Conservation (phyloP, 352 stramenopile species). For the Globisporangium solare region DNA sequence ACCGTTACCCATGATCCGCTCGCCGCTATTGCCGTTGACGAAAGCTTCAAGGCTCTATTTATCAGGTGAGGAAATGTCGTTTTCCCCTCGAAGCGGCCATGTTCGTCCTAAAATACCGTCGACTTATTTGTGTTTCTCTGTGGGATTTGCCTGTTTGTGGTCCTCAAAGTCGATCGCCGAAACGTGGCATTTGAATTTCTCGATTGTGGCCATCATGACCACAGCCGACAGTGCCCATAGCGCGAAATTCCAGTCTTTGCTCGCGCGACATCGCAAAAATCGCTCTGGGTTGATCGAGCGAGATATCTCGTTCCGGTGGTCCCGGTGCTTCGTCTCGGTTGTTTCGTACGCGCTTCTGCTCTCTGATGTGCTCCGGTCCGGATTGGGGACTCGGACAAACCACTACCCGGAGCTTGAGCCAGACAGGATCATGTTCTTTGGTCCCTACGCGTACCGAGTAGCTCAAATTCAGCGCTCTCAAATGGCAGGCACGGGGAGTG, state of each 20-base stretch:
- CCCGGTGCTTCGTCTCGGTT: slow-evolving; percentile 7
- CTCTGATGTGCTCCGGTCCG: slow-evolving; percentile 16
- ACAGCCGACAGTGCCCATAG: background rate
- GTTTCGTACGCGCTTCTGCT: slow-evolving; percentile 22
- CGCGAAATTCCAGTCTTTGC: background rate
- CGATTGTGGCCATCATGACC: background rate
- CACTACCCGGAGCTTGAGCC: background rate
- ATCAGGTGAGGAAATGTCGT: too few relatives aligned
- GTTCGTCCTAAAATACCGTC: too few relatives aligned
- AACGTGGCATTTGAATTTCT: background rate
- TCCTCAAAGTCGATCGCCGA: too few relatives aligned
- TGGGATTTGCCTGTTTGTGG: too few relatives aligned
- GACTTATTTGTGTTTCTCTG: too few relatives aligned
- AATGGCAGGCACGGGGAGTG: background rate
- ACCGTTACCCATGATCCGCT: too few relatives aligned
- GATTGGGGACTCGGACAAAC: background rate
- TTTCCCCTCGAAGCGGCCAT: too few relatives aligned
- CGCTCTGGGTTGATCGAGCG: background rate
- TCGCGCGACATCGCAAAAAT: slow-evolving; percentile 1
- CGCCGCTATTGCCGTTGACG: too few relatives aligned
- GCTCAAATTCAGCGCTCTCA: background rate
- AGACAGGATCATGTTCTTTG: slow-evolving; percentile 3
- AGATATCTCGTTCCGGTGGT: slow-evolving; percentile 12
- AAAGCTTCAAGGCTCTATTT: too few relatives aligned
- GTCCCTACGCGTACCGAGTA: slow-evolving; percentile 1